These are phyloP conservation scores for Termitomyces bulborhizus DNA, from an alignment of 768 basidiomycete species.

Conservation along the genomic window DNA sequence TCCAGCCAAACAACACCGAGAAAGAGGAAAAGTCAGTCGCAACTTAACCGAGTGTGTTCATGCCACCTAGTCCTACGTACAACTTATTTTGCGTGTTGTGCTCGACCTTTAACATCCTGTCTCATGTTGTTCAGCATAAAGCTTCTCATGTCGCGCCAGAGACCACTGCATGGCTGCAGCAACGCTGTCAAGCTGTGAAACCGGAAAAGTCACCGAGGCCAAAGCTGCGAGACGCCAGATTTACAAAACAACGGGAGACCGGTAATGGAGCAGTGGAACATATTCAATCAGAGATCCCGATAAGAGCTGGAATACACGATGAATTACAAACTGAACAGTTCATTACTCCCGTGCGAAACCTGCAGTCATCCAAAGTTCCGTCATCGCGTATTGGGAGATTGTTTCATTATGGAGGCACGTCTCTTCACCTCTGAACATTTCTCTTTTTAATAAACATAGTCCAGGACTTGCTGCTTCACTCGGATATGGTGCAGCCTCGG, in stretches of 20 bases:
- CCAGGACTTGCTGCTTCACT: constrained; percentile 88
- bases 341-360: constrained; percentile 29
- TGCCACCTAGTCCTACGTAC: constrained; percentile 67
- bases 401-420: constrained; percentile 87
- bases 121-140: constrained; percentile 57
- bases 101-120: constrained; percentile 52
- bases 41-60: constrained; percentile 18
- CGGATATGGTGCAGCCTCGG: constrained; percentile 84
- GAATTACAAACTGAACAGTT: not conserved
- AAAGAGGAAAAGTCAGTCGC: not conserved
- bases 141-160: constrained; percentile 32
- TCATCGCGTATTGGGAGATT: constrained; percentile 84
- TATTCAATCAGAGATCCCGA: not conserved
- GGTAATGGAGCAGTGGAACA: not conserved
- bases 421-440: not conserved
- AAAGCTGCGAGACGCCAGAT: not conserved
- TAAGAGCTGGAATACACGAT: too few relatives aligned
- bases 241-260: not conserved
- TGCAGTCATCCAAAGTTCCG: constrained; percentile 85
- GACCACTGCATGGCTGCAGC: constrained; percentile 12
- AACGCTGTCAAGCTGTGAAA: constrained; percentile 3
- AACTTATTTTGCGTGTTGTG: constrained; percentile 68
- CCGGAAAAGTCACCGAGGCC: not conserved
- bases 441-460: not conserved
- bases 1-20: constrained; percentile 3